Percentiles rank a stretch among this genome's conserved stretches.
Conservation (phyloP, 768 basidiomycete species). For the Panus rudis region DNA sequence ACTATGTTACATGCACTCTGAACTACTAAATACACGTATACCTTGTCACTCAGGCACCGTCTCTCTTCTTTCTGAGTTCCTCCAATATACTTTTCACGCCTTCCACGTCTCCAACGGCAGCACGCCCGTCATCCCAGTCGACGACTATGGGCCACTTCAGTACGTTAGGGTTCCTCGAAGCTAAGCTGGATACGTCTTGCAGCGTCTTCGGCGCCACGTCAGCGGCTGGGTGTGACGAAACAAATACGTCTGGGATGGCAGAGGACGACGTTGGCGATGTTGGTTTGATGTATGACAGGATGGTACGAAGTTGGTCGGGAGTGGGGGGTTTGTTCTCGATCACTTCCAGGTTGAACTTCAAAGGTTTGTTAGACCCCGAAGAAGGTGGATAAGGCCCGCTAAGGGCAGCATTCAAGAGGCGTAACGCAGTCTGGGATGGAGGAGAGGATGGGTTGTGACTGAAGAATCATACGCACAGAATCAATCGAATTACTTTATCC, state of each 20-base stretch:
- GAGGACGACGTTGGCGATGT: slow-evolving; percentile 12
- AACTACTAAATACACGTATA: no score
- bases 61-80: slow-evolving; percentile 52
- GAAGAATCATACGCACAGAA: no score
- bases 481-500: no score
- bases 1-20: no score
- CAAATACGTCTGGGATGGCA: slow-evolving; percentile 31
- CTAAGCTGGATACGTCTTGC: slow-evolving; percentile 43
- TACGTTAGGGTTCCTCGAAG: slow-evolving; percentile 45
- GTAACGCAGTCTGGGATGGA: slow-evolving; percentile 54
- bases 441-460: slow-evolving; percentile 66
- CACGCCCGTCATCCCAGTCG: slow-evolving; percentile 64
- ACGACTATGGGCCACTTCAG: slow-evolving; percentile 80
- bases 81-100: slow-evolving; percentile 67
- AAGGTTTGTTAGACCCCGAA: slow-evolving; percentile 39
- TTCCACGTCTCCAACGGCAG: slow-evolving; percentile 59
- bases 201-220: slow-evolving; percentile 28
- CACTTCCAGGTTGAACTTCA: slow-evolving; percentile 67
- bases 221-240: slow-evolving; percentile 57
- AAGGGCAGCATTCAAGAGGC: slow-evolving; percentile 50
- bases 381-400: slow-evolving; percentile 56
- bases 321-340: slow-evolving; percentile 60
- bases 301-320: slow-evolving; percentile 59
- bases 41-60: slow-evolving; percentile 50
- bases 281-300: slow-evolving; percentile 47